phyloP scores from a whole-genome alignment of 2,329 filamentous ascomycete species.

The Trichoderma breve region DNA sequence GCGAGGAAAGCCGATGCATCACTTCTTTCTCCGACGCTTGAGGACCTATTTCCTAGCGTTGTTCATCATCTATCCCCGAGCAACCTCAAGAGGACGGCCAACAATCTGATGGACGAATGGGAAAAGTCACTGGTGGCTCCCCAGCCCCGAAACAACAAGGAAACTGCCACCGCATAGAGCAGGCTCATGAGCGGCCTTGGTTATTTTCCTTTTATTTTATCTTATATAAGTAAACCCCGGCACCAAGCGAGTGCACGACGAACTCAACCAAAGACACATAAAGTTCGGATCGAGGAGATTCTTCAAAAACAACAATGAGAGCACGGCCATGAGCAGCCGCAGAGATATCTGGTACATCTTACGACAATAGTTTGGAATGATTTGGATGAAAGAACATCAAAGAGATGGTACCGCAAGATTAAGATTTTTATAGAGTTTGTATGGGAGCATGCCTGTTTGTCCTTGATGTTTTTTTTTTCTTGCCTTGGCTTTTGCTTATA shows the following conservation, averaged over 20 bases:
- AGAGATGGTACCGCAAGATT: conserved; percentile 11
- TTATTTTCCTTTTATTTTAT: neutral
- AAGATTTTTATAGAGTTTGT: conserved; percentile 7
- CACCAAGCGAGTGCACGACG: neutral
- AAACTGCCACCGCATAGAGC: conserved; percentile 31
- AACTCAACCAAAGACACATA: neutral
- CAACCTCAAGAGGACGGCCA: conserved; percentile 79
- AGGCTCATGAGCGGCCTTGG: neutral
- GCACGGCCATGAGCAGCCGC: neutral
- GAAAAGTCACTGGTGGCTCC: conserved; percentile 57
- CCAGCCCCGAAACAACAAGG: conserved; percentile 32
- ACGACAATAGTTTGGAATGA: neutral
- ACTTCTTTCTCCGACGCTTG: conserved; percentile 44
- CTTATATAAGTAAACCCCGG: neutral
- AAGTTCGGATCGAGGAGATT: neutral
- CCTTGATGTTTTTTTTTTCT: neutral
- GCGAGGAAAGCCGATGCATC: conserved; percentile 28
- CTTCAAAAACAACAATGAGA: neutral
- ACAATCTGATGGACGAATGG: conserved; percentile 85
- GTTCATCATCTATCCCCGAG: conserved; percentile 70
- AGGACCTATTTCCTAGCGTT: conserved; percentile 64
- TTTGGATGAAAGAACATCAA: conserved; percentile 2
- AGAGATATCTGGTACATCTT: neutral
- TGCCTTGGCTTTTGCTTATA: neutral
- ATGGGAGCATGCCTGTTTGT: conserved; percentile 6